Conservation (phyloP, 2,329 filamentous ascomycete species). For the Trichoderma semiorbis region DNA sequence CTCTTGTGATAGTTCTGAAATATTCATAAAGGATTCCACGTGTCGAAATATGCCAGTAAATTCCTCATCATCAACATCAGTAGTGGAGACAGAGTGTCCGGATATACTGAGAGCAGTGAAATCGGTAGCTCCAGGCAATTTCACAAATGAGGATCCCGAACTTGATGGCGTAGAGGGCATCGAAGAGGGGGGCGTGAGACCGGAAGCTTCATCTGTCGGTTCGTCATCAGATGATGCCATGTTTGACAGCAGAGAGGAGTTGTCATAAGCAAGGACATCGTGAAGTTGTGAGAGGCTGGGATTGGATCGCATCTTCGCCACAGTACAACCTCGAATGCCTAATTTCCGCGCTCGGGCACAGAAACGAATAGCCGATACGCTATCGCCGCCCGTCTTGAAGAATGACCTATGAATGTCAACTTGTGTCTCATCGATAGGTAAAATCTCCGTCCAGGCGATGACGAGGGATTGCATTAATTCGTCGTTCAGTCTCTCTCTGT, state of each 20-base stretch:
- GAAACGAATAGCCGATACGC: neutral
- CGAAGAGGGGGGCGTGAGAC: neutral
- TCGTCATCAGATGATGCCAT: neutral
- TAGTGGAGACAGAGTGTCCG: neutral
- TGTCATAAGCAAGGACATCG: neutral
- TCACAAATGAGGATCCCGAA: neutral
- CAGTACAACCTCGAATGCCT: neutral
- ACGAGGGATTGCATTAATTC: neutral
- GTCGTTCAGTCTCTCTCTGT: neutral
- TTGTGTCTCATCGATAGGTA: neutral
- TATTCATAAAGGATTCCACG: neutral
- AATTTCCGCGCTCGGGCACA: neutral
- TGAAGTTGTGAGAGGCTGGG: neutral
- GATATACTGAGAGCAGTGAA: neutral
- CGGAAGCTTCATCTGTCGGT: neutral
- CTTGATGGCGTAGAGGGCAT: neutral
- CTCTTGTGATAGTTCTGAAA: neutral
- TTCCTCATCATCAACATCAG: neutral
- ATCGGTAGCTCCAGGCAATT: neutral
- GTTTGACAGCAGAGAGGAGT: neutral
- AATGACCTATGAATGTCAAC: neutral
- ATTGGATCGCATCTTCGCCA: neutral
- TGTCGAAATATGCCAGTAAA: neutral
- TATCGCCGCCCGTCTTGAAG: neutral
- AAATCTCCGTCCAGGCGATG: neutral